Evolutionary conservation across 2,329 filamentous ascomycete species (phyloP).

Genomic region (Botrytis tulipae): DNA sequence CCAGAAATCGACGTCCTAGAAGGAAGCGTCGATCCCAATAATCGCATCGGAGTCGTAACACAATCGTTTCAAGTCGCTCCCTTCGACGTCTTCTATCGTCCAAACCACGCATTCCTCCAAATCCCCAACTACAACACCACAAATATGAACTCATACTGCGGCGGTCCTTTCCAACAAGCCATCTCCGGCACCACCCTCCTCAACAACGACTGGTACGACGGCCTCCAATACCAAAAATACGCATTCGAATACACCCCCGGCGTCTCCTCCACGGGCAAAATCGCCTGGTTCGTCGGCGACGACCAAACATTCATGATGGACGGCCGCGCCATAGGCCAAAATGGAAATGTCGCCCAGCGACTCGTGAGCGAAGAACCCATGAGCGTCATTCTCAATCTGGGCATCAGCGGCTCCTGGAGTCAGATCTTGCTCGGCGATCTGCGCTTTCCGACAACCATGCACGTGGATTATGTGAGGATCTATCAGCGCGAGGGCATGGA

Average conservation of each 20-base stretch:
- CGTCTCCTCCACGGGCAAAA: slow-evolving; percentile 40
- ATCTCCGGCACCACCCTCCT: slow-evolving; percentile 54
- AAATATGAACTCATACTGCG: slow-evolving; percentile 51
- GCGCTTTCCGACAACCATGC: slow-evolving; percentile 51
- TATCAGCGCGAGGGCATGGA: slow-evolving; percentile 51
- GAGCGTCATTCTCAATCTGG: slow-evolving; percentile 53
- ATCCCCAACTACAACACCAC: slow-evolving; percentile 50
- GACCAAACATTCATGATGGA: slow-evolving; percentile 52
- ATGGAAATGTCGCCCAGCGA: slow-evolving; percentile 51
- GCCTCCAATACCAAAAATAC: slow-evolving; percentile 53
- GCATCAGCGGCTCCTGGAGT: slow-evolving; percentile 50
- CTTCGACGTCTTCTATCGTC: slow-evolving; percentile 48
- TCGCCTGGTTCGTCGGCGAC: slow-evolving; percentile 53
- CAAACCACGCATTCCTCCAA: slow-evolving; percentile 51
- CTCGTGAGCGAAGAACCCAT: slow-evolving; percentile 53
- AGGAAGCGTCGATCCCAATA: slow-evolving; percentile 47
- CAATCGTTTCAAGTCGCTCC: slow-evolving; percentile 42
- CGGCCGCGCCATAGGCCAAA: slow-evolving; percentile 50
- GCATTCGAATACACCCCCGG: slow-evolving; percentile 55
- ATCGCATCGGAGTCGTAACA: slow-evolving; percentile 41
- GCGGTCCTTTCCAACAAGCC: slow-evolving; percentile 55
- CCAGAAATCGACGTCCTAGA: slow-evolving; percentile 72
- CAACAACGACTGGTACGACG: slow-evolving; percentile 56
- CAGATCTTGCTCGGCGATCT: slow-evolving; percentile 46
- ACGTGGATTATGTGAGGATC: slow-evolving; percentile 54